Base-by-base conservation (phyloP, 805 yeast genomes). In the Maudiozyma serrabonitensis region DNA sequence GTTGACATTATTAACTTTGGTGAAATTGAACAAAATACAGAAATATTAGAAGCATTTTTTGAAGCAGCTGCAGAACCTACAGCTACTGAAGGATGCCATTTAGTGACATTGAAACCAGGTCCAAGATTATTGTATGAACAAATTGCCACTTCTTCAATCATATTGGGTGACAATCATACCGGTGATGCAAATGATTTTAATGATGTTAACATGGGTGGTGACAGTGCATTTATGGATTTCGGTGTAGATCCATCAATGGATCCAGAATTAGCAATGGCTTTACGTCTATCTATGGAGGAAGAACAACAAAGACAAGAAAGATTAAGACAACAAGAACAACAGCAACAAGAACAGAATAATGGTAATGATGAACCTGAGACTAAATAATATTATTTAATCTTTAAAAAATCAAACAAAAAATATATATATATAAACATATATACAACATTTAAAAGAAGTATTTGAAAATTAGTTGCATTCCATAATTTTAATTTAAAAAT, bases 201-300 rank as follows among this genome's bases (percentile, higher is more conserved):
- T 41, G 71, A 34, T 69, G 64, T 41, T 75, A 69, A 64, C 41
- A 77, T 69, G 19, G 78, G 73, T 12, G 76, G 71, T 46, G 76
- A 69, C n/a, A 75, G 70, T 21, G 75, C 73, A 51, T 76, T 72
- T 46, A 80, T 80, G 69, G 87, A 81, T 50, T 75, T 83, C 61
- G 84, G 82, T 47, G 79, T 79, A 39, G 98, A 91, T 68, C 91
- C 96, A 32, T 81, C 82, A 56, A 84, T 88, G 81, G 99, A 93
- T 61, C 98, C 98, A 32, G 99, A 93, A 69, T 78, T 93, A 63
- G 99, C 98, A 0, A 75, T 93, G 74, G 99, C 98, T 0, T 78
- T 93, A 61, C 81, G 98, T 64, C 74, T 93, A 67, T 91, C 98
- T 0, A 74, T 93, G 61, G 98, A 93, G 63, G 99, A 93, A 63